These are phyloP conservation scores for Pseudocercospora eumusae DNA, from an alignment of 2,329 filamentous ascomycete genomes.

Conservation along the genomic window DNA sequence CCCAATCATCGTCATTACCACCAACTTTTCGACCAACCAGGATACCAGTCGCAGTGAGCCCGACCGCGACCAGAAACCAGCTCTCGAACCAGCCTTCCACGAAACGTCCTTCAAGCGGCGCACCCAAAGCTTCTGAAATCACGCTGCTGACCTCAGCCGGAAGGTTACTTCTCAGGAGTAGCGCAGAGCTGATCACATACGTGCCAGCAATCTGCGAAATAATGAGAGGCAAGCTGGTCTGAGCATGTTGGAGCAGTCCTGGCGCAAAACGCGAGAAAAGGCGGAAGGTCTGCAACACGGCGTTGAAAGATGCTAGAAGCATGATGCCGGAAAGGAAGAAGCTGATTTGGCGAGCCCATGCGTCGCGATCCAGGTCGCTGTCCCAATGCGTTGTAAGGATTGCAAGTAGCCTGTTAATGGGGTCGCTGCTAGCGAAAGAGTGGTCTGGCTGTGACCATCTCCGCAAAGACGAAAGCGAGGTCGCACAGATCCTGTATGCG, in stretches of 20 bases:
- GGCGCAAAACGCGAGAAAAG: conserved; percentile 77
- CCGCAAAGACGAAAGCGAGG: conserved; percentile 66
- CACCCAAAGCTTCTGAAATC: conserved; percentile 74
- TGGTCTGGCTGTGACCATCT: conserved; percentile 51
- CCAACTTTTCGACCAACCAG: conserved; percentile 68
- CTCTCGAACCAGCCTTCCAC: conserved; percentile 85
- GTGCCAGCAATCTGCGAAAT: conserved; percentile 80
- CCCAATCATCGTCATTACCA: conserved; percentile 46
- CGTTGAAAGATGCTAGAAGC: conserved; percentile 76
- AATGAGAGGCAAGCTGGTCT: conserved; percentile 75
- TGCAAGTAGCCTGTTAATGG: conserved; percentile 79
- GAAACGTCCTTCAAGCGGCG: conserved; percentile 70
- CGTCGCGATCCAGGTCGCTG: conserved; percentile 74
- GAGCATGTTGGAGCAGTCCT: conserved; percentile 68
- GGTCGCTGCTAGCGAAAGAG: conserved; percentile 70
- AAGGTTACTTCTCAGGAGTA: conserved; percentile 76
- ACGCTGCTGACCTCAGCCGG: conserved; percentile 75
- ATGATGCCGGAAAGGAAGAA: conserved; percentile 83
- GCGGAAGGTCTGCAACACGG: conserved; percentile 80
- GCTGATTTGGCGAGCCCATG: conserved; percentile 82
- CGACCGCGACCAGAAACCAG: conserved; percentile 74
- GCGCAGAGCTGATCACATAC: conserved; percentile 78
- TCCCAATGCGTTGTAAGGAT: conserved; percentile 82
- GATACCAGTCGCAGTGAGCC: conserved; percentile 68
- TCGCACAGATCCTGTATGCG: conserved; percentile 77